Percentiles rank a stretch among this genome's conserved stretches.
Evolutionary conservation across 2,329 filamentous ascomycete species (phyloP).

Genomic region (Fusarium clavum): DNA sequence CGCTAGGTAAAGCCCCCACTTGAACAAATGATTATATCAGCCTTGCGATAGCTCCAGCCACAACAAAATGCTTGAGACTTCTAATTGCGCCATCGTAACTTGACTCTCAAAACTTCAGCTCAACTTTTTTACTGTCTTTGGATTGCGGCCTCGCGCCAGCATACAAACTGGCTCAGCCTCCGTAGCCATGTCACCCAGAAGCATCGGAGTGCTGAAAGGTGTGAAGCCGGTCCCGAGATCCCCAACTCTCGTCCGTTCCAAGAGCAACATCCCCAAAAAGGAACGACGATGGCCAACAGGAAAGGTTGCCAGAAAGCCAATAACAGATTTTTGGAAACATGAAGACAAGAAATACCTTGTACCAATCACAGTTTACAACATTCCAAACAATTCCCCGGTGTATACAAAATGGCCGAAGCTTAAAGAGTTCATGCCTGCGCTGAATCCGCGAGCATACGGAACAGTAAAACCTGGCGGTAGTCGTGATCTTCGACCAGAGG

Average conservation of each 20-base stretch:
- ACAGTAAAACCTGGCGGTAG: background rate
- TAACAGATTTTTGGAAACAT: background rate
- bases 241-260: background rate
- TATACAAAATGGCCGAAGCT: slow-evolving; percentile 41
- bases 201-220: background rate
- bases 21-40: background rate
- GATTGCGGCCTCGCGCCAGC: background rate
- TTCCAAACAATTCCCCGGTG: slow-evolving; percentile 11
- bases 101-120: background rate
- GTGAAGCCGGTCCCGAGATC: background rate
- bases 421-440: slow-evolving; percentile 32
- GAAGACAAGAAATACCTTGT: background rate
- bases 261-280: background rate
- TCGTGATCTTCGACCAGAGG: background rate
- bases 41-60: slow-evolving; percentile 37
- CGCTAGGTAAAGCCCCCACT: slow-evolving; percentile 23
- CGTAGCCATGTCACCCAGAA: background rate
- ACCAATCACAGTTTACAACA: background rate
- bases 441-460: slow-evolving; percentile 30
- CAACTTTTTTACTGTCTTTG: background rate
- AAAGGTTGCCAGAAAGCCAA: background rate
- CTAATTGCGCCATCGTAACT: background rate
- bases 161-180: no score
- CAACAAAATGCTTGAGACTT: slow-evolving; percentile 8
- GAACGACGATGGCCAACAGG: slow-evolving; percentile 5